phyloP scores from a whole-genome alignment of 169 alveolate genomes.

The Plasmodium vinckei region DNA sequence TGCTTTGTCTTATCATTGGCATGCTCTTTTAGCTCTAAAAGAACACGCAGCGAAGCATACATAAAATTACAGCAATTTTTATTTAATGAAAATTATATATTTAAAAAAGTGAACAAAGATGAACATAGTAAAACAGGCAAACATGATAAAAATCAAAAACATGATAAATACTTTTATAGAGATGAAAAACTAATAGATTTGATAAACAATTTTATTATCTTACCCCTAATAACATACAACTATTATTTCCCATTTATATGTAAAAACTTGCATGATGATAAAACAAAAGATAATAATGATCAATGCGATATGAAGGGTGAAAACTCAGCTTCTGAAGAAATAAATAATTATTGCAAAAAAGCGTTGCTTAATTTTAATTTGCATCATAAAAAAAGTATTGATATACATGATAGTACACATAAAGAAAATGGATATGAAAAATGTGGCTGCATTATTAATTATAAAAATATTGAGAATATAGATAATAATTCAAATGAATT shows the following conservation, averaged over 20 bases:
- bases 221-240: constrained; percentile 72
- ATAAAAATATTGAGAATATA: constrained; percentile 59
- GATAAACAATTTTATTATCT: constrained; percentile 69
- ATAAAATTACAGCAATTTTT: constrained; percentile 68
- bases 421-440: constrained; percentile 46
- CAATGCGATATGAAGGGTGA: background rate
- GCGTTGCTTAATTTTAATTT: constrained; percentile 57
- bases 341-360: constrained; percentile 58
- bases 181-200: constrained; percentile 75
- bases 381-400: constrained; percentile 34
- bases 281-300: background rate
- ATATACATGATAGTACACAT: constrained; percentile 17
- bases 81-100: constrained; percentile 76
- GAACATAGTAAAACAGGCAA: constrained; percentile 12
- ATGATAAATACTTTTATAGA: constrained; percentile 64
- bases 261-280: constrained; percentile 23
- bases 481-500: constrained; percentile 28
- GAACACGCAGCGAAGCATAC: constrained; percentile 76
- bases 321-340: background rate
- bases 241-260: constrained; percentile 76
- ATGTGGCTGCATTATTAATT: constrained; percentile 74
- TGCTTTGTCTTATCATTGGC: constrained; percentile 74
- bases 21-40: constrained; percentile 75
- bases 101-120: constrained; percentile 32
- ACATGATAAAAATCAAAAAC: constrained; percentile 27